Evolutionary conservation across 2,329 filamentous ascomycete species (phyloP), one percentile per base, ranked within the genome.

Genomic region (Colletotrichum sp.): DNA sequence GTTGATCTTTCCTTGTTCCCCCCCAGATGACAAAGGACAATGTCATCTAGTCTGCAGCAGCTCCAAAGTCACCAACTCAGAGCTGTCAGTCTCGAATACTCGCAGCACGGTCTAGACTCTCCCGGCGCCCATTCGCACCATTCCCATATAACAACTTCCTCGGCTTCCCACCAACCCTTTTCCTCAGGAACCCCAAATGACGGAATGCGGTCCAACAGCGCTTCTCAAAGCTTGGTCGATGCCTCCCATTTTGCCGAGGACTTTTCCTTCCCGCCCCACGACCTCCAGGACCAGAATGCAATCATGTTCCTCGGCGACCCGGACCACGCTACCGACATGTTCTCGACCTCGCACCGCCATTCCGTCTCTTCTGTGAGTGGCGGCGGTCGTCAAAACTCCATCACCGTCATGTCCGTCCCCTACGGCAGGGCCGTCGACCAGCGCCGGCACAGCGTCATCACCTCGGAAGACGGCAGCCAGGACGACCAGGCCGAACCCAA

Each of bases 201-300:
- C 82, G 64, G 79, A 81, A 72, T 83, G 71, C 83, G 76, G 78
- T 85, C 70, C 83, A 86, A 64, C 71, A 72, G 79, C 81, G 82
- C 52, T 84, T 84, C 80, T 81, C 84, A 72, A 78, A 87, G 78
- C 78, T 80, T 88, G 79, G 87, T 89, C 79, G 87, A 90, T 77
- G 79, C 85, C 39, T 82, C 87, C 19, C 87, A 89, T 66, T 92
- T 92, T 79, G 64, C 74, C 57, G 84, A 85, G 77, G 88, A 90
- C 77, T 92, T 91, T 79, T 83, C 87, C 27, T 92, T 91, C 78
- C 80, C 88, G 5, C 91, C 89, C 79, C 84, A 87, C 78, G 83
- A 83, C 62, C 80, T 89, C 12, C 77, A 85, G 29, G 87, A 87
- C 71, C 85, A 86, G 76, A 81, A 81, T 63, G 82, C 87, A 27